Percentiles rank a stretch among this genome's conserved stretches.
These are phyloP conservation scores for Chrysosporium queenslandicum DNA, from an alignment of 2,329 filamentous ascomycete genomes.

Conservation along the genomic window DNA sequence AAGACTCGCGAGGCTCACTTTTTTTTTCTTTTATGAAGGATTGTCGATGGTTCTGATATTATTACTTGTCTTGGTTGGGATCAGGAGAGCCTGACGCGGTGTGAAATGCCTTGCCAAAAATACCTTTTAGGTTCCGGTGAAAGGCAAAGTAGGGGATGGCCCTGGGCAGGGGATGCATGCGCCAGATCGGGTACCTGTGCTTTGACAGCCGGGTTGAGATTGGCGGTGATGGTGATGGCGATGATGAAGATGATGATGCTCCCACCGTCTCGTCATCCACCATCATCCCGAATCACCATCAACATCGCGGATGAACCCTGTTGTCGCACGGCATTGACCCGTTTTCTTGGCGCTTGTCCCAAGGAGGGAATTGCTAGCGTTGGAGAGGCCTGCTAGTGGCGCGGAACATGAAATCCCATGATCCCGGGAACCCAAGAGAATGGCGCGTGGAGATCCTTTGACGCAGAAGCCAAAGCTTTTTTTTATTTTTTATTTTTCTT, in stretches of 20 bases:
- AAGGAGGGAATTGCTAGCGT: slow-evolving; percentile 2
- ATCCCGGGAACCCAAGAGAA: slow-evolving; percentile 10
- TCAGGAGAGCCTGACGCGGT: neutral
- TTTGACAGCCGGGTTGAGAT: neutral
- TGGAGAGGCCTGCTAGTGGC: slow-evolving; percentile 6
- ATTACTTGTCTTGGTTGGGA: no score
- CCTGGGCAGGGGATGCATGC: neutral
- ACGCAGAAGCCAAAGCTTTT: slow-evolving; percentile 6
- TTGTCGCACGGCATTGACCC: neutral
- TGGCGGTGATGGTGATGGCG: no score
- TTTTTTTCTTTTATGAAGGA: neutral
- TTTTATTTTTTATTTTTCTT: no score
- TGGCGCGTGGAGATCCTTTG: slow-evolving; percentile 10
- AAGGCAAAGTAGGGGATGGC: neutral
- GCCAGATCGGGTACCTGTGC: neutral
- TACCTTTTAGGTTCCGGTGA: neutral
- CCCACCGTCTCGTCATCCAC: no score
- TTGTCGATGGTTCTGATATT: no score
- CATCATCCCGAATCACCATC: neutral
- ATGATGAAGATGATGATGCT: no score
- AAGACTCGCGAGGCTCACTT: slow-evolving; percentile 1
- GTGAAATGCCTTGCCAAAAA: neutral
- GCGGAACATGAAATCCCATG: slow-evolving; percentile 10
- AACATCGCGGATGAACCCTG: neutral
- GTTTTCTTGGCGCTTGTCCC: slow-evolving; percentile 4